Evolutionary conservation across 73 alveolate genomes (phyloP).

Genomic region (Paramecium sexaurelia): DNA sequence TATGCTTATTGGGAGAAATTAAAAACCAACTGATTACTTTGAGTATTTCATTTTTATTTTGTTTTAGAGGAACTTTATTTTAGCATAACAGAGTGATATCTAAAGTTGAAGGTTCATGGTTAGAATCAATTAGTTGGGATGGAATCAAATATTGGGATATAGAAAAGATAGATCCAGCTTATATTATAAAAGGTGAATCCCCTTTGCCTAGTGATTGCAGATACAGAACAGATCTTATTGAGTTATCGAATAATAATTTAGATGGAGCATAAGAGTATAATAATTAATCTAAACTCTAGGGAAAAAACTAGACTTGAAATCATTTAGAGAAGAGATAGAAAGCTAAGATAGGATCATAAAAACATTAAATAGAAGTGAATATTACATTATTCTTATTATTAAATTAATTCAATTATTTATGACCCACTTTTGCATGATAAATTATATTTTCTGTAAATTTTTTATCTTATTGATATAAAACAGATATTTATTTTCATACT

Average conservation of each 20-base stretch:
- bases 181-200: slow-evolving; percentile 63
- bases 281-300: background rate
- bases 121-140: slow-evolving; percentile 61
- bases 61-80: slow-evolving; percentile 51
- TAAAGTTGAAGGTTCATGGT: slow-evolving; percentile 71
- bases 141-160: slow-evolving; percentile 72
- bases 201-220: slow-evolving; percentile 96
- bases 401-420: background rate
- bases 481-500: too few relatives aligned
- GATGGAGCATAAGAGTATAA: slow-evolving; percentile 67
- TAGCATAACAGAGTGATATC: slow-evolving; percentile 1
- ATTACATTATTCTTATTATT: background rate
- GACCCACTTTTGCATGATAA: background rate
- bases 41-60: background rate
- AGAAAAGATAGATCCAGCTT: slow-evolving; percentile 66
- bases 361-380: background rate
- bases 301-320: slow-evolving; percentile 20
- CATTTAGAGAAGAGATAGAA: slow-evolving; percentile 13
- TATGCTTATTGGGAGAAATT: slow-evolving; percentile 60
- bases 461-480: too few relatives aligned
- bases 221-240: slow-evolving; percentile 92
- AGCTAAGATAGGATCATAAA: background rate
- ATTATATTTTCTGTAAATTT: background rate
- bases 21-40: slow-evolving; percentile 64
- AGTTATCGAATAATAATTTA: slow-evolving; percentile 37